phyloP scores from a whole-genome alignment of 2,329 filamentous ascomycete species.

The Xylariaceae sp. region DNA sequence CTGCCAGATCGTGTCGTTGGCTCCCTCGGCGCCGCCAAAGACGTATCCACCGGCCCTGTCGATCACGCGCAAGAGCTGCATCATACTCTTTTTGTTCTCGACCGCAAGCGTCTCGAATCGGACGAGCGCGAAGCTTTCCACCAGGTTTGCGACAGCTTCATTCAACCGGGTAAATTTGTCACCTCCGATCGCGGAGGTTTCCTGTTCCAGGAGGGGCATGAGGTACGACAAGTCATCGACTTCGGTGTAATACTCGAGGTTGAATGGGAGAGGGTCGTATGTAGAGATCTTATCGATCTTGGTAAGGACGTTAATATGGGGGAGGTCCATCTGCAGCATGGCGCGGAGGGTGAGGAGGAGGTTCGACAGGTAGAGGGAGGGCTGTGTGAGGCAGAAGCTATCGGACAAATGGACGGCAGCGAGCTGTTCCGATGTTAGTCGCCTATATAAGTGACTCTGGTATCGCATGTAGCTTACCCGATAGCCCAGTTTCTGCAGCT shows the following conservation, averaged over 20 bases:
- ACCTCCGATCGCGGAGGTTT: slow-evolving; percentile 64
- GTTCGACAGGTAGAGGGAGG: slow-evolving; percentile 91
- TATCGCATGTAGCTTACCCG: slow-evolving; percentile 56
- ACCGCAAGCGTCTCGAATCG: slow-evolving; percentile 90
- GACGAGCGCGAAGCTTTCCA: slow-evolving; percentile 86
- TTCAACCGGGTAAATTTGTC: slow-evolving; percentile 82
- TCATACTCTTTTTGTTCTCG: slow-evolving; percentile 97
- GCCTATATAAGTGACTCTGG: background rate
- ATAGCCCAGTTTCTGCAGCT: slow-evolving; percentile 84
- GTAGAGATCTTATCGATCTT: slow-evolving; percentile 92
- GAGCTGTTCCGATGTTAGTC: slow-evolving; percentile 53
- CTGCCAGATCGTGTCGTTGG: slow-evolving; percentile 96
- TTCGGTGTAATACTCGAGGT: slow-evolving; percentile 95
- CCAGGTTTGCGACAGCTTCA: slow-evolving; percentile 75
- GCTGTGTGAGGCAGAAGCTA: slow-evolving; percentile 86
- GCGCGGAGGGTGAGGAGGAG: slow-evolving; percentile 86
- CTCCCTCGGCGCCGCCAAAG: slow-evolving; percentile 83
- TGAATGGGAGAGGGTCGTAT: slow-evolving; percentile 85
- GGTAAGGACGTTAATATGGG: slow-evolving; percentile 90
- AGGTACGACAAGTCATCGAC: slow-evolving; percentile 88
- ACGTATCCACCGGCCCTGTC: slow-evolving; percentile 90
- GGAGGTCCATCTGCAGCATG: slow-evolving; percentile 97
- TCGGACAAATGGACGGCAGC: slow-evolving; percentile 92
- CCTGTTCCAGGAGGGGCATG: slow-evolving; percentile 71
- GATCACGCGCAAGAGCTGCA: slow-evolving; percentile 80